These are phyloP conservation scores for Trichoderma simmonsii DNA, from an alignment of 2,329 filamentous ascomycete species.

Conservation along the genomic window DNA sequence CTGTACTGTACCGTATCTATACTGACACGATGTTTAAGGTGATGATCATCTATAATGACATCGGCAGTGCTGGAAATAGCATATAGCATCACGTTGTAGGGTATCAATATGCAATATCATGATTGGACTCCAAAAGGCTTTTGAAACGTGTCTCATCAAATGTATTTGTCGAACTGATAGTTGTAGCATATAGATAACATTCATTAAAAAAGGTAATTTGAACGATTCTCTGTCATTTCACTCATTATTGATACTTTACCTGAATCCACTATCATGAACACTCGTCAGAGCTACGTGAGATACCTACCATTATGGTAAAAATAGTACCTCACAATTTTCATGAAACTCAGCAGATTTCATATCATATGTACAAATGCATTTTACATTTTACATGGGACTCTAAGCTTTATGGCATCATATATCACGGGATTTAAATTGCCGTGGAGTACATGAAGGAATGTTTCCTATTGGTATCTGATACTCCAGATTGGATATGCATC, in stretches of 20 bases:
- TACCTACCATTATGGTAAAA: not conserved
- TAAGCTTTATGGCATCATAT: not conserved
- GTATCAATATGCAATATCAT: not conserved
- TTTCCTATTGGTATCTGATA: not conserved
- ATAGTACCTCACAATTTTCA: not conserved
- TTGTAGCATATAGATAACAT: not conserved
- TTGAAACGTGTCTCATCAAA: not conserved
- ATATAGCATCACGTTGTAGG: not conserved
- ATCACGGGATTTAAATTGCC: not conserved
- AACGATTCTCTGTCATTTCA: not conserved
- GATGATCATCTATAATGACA: not conserved
- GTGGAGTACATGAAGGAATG: not conserved
- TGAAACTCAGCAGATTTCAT: not conserved
- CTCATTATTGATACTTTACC: not conserved
- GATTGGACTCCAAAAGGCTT: accelerated
- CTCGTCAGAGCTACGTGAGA: not conserved
- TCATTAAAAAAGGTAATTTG: not conserved
- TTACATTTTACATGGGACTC: not conserved
- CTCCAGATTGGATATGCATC: not conserved
- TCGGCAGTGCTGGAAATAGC: not conserved
- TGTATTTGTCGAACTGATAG: not conserved
- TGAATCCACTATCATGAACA: not conserved
- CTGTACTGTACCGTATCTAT: not conserved
- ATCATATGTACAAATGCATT: not conserved
- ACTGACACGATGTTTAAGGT: not conserved